Percentiles rank a stretch among this genome's conserved stretches.
These are phyloP conservation scores for Bretziella fagacearum DNA, from an alignment of 2,329 filamentous ascomycete genomes.

Conservation along the genomic window DNA sequence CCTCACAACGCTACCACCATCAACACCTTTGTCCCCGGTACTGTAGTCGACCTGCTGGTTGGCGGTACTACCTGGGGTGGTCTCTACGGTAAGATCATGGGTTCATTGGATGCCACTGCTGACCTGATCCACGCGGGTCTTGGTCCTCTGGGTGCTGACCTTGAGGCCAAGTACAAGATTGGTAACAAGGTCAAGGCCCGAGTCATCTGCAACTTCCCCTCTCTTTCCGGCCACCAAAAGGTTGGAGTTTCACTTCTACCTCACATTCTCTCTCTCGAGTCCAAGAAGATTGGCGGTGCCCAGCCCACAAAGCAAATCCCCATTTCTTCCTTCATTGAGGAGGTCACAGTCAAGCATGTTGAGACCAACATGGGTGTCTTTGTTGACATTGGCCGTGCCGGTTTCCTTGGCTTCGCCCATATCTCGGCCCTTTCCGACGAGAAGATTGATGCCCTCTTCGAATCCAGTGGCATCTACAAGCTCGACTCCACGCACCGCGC, in stretches of 20 bases:
- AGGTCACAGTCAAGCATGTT: conserved; percentile 64
- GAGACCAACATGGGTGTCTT: conserved; percentile 70
- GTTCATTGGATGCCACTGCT: conserved; percentile 75
- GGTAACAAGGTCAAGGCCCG: conserved; percentile 73
- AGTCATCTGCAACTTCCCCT: conserved; percentile 74
- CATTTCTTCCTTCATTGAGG: conserved; percentile 58
- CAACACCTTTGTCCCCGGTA: conserved; percentile 79
- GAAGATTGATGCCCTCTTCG: conserved; percentile 69
- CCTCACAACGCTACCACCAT: conserved; percentile 69
- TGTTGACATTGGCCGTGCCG: conserved; percentile 45
- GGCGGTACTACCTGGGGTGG: conserved; percentile 58
- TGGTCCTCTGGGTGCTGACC: conserved; percentile 48
- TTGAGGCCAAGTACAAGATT: conserved; percentile 64
- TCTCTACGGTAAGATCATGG: conserved; percentile 81
- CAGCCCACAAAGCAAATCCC: conserved; percentile 43
- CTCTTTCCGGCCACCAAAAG: conserved; percentile 56
- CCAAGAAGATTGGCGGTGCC: conserved; percentile 26
- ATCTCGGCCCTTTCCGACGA: conserved; percentile 84
- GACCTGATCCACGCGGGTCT: conserved; percentile 79
- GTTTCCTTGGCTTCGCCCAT: conserved; percentile 75
- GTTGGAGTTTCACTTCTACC: conserved; percentile 75
- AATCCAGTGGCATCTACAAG: conserved; percentile 61
- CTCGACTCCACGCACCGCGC: conserved; percentile 62
- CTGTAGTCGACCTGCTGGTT: conserved; percentile 70
- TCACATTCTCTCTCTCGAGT: conserved; percentile 53